Conservation (phyloP, 2,329 filamentous ascomycete species). For the Scedosporium apiospermum region DNA sequence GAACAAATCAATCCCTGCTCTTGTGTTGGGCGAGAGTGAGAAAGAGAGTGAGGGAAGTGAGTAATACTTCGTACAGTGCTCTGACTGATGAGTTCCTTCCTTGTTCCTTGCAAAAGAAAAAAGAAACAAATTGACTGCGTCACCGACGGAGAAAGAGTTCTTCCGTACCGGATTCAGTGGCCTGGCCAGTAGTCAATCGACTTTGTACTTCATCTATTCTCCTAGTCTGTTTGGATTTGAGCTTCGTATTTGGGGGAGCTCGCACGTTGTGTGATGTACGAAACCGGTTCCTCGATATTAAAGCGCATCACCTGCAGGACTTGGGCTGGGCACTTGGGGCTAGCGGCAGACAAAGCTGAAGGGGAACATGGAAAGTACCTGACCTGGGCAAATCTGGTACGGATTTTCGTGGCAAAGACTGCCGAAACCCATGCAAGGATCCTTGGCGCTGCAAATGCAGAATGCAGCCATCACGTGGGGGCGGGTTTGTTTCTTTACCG, state of each 20-base stretch:
- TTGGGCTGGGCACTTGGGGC: not conserved
- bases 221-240: not conserved
- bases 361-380: not conserved
- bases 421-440: constrained; percentile 1
- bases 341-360: not conserved
- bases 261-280: not conserved
- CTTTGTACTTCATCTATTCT: not conserved
- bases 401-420: not conserved
- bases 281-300: not conserved
- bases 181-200: not conserved
- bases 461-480: not conserved
- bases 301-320: not conserved
- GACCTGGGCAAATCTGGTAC: not conserved
- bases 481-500: not conserved
- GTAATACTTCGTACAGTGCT: not conserved
- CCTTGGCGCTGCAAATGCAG: constrained; percentile 1
- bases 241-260: not conserved
- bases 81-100: not conserved
- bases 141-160: not conserved
- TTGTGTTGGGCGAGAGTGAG: not conserved
- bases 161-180: not conserved
- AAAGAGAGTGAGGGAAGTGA: not conserved
- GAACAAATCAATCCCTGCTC: not conserved
- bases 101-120: not conserved
- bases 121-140: not conserved